A percentile compares a stretch with the other conserved stretches of the same genome.
These are phyloP conservation scores for Rhodotorula sp. DNA, from an alignment of 1,284 basidiomycete species.

Conservation along the genomic window DNA sequence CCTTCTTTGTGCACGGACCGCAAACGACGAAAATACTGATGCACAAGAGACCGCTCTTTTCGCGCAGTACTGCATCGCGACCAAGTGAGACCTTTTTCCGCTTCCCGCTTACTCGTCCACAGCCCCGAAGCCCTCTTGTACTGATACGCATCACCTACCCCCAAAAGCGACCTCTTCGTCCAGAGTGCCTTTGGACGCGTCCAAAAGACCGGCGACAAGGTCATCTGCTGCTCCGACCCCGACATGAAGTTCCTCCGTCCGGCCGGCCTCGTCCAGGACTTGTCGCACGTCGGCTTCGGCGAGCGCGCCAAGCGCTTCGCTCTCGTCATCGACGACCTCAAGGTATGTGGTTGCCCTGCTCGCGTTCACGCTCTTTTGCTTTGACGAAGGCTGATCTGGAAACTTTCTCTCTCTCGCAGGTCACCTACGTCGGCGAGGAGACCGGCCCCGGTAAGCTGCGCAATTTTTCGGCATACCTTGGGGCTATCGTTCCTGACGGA, in stretches of 20 bases:
- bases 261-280: slow-evolving; percentile 64
- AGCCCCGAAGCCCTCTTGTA: not conserved
- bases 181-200: slow-evolving; percentile 63
- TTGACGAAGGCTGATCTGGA: slow-evolving; percentile 27
- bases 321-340: slow-evolving; percentile 66
- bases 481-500: not conserved
- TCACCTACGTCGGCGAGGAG: slow-evolving; percentile 59
- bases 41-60: not conserved
- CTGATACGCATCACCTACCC: not conserved
- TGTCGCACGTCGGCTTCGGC: slow-evolving; percentile 60
- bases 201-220: slow-evolving; percentile 61
- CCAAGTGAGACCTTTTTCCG: slow-evolving; percentile 52
- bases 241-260: slow-evolving; percentile 63
- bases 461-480: not conserved
- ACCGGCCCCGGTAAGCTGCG: slow-evolving; percentile 44
- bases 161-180: slow-evolving; percentile 63
- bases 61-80: slow-evolving; percentile 56
- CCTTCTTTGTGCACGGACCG: no score
- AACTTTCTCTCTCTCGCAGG: slow-evolving; percentile 46
- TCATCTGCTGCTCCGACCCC: slow-evolving; percentile 69
- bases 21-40: not conserved
- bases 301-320: slow-evolving; percentile 67
- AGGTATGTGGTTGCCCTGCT: slow-evolving; percentile 42
- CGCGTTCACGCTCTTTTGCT: not conserved
- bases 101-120: not conserved